Percentiles rank a stretch among this genome's conserved stretches.
Conservation (phyloP, 768 basidiomycete species). For the Sporobolomyces pararoseus region DNA sequence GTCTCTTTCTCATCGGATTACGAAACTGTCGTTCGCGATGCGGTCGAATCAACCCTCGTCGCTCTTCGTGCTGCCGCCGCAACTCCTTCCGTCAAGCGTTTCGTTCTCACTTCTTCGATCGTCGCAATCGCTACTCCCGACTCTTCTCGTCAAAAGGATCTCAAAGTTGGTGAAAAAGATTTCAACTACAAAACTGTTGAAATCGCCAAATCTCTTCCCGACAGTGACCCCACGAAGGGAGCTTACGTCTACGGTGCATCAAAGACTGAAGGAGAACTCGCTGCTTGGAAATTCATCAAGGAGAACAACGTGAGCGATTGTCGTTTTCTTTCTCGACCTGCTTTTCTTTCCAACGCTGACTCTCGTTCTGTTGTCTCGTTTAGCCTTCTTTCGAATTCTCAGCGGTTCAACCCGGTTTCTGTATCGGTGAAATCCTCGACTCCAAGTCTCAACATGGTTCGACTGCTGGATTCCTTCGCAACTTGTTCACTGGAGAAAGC, state of each 20-base stretch:
- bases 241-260: slow-evolving; percentile 56
- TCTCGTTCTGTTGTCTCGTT: no score
- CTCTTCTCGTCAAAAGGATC: not conserved
- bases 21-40: slow-evolving; percentile 3
- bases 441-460: not conserved
- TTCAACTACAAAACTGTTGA: slow-evolving; percentile 13
- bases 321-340: no score
- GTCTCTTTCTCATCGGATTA: slow-evolving; percentile 8
- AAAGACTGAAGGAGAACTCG: slow-evolving; percentile 52
- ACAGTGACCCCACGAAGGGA: slow-evolving; percentile 1
- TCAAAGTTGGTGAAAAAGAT: not conserved
- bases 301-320: slow-evolving; percentile 6
- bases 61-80: not conserved
- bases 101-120: slow-evolving; percentile 14
- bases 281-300: slow-evolving; percentile 13
- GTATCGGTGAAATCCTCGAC: slow-evolving; percentile 7
- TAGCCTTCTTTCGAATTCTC: slow-evolving; percentile 17
- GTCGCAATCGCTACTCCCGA: slow-evolving; percentile 1
- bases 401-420: slow-evolving; percentile 8
- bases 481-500: not conserved
- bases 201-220: not conserved
- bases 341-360: not conserved
- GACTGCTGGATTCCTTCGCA: not conserved
- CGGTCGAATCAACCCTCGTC: not conserved
- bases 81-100: slow-evolving; percentile 8